These are phyloP conservation scores for Mycena vitilis DNA, from an alignment of 768 basidiomycete species.

Conservation along the genomic window DNA sequence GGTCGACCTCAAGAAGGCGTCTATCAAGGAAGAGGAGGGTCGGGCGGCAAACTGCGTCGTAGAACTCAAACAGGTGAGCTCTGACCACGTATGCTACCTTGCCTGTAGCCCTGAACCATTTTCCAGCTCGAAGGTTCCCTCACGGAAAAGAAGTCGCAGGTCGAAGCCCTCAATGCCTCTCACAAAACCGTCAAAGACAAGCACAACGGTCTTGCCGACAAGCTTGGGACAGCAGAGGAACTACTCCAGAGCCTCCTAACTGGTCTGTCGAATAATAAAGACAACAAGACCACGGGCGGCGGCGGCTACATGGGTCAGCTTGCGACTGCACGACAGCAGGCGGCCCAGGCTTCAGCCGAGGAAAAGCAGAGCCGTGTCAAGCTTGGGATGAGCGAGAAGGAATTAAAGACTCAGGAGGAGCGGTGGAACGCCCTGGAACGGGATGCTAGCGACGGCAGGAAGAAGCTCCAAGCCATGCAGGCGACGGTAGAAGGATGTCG, in stretches of 20 bases:
- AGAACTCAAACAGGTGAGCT: slow-evolving; percentile 71
- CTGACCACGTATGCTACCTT: neutral
- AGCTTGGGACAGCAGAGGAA: slow-evolving; percentile 83
- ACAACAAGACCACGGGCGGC: slow-evolving; percentile 69
- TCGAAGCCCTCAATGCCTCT: slow-evolving; percentile 62
- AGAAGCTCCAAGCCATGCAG: slow-evolving; percentile 70
- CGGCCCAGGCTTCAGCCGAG: slow-evolving; percentile 83
- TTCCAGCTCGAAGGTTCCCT: slow-evolving; percentile 68
- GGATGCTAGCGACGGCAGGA: slow-evolving; percentile 83
- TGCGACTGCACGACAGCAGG: slow-evolving; percentile 80
- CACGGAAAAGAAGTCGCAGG: slow-evolving; percentile 68
- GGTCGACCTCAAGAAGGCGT: slow-evolving; percentile 80
- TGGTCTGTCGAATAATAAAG: slow-evolving; percentile 80
- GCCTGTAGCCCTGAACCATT: neutral
- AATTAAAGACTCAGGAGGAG: slow-evolving; percentile 79
- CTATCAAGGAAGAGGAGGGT: slow-evolving; percentile 83
- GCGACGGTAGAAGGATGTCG: slow-evolving; percentile 68
- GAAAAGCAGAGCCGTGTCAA: slow-evolving; percentile 85
- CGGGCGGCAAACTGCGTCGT: slow-evolving; percentile 62
- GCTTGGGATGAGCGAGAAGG: slow-evolving; percentile 81
- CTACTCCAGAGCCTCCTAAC: slow-evolving; percentile 96
- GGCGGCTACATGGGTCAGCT: slow-evolving; percentile 98
- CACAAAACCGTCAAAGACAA: slow-evolving; percentile 77
- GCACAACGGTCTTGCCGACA: slow-evolving; percentile 68
- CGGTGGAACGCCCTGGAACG: slow-evolving; percentile 87